These are phyloP conservation scores for Coemansia sp. DNA, from an alignment of 371 early-diverging fungal species.

Conservation along the genomic window DNA sequence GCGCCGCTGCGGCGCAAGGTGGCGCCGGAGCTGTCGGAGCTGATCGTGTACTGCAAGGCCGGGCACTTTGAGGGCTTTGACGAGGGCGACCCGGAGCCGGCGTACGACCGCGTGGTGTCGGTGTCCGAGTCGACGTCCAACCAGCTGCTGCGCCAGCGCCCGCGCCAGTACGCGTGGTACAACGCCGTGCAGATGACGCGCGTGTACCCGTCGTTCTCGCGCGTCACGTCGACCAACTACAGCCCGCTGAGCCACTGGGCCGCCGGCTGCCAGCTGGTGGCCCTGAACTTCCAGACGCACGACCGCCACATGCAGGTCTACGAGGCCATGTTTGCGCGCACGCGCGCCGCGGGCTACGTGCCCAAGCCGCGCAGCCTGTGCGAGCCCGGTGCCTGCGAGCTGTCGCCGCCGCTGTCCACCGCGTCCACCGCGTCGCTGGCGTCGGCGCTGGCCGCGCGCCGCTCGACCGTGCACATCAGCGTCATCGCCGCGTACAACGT, in stretches of 20 bases:
- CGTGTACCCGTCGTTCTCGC: constrained; percentile 71
- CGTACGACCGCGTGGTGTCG: constrained; percentile 64
- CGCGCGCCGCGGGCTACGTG: constrained; percentile 71
- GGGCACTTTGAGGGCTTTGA: constrained; percentile 60
- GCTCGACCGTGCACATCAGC: constrained; percentile 39
- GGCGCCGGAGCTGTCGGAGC: constrained; percentile 61
- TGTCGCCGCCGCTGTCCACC: background rate
- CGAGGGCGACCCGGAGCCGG: constrained; percentile 24
- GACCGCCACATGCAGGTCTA: constrained; percentile 74
- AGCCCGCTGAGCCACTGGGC: constrained; percentile 78
- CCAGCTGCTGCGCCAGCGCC: constrained; percentile 42
- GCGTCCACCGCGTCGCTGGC: constrained; percentile 5
- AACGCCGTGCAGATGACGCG: constrained; percentile 61
- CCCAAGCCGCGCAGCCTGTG: constrained; percentile 65
- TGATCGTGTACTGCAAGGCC: constrained; percentile 71
- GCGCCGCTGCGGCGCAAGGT: constrained; percentile 53
- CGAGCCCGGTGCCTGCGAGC: constrained; percentile 5
- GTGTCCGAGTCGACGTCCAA: constrained; percentile 60
- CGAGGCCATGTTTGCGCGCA: constrained; percentile 68
- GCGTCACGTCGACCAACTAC: constrained; percentile 72
- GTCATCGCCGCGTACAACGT: constrained; percentile 35
- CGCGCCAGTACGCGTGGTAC: constrained; percentile 55
- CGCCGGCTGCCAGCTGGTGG: constrained; percentile 77
- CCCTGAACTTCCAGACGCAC: constrained; percentile 78
- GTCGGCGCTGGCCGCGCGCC: constrained; percentile 18